Base-by-base conservation (phyloP, 2,329 filamentous ascomycete genomes). In the Hypoxylon rubiginosum region DNA sequence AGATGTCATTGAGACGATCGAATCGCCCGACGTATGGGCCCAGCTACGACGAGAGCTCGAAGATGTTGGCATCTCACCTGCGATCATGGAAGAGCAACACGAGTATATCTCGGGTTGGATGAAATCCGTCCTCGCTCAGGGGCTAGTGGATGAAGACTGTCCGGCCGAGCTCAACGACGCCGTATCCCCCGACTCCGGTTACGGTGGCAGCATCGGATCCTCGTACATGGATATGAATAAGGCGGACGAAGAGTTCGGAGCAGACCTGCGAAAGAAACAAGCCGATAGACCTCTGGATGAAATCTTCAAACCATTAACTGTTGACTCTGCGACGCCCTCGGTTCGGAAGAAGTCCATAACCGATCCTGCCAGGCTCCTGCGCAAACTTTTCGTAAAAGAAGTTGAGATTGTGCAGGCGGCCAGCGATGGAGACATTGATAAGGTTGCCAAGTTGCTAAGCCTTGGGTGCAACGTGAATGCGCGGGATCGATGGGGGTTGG, bases 381-480 rank as follows among this genome's bases (percentile, higher is more conserved):
- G 67, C 46, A 74, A 73, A 54, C 41, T 74, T n/a, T 71, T 75
- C 39, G 60, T 69, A 21, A 74, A 74, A 56, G 71, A 72, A 24
- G 73, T 68, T 45, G 72, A 69, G 19, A 72, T 77, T 32, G 71
- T 76, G 45, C 64, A 76, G 54, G 74, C 75, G 5, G 71, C 73
- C 11, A 74, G 72, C 55, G 72, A 77, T 48, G 68, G 72, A 3
- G 67, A 75, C n/a, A 62, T 70, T 8, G 59, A 71, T 10, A 72
- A 67, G 51, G 67, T 75, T 8, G 70, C 69, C 2, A 70, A 71
- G 58, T 56, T 77, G 11, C 69, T 77, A 15, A 64, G 69, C 34
- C 57, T 73, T 10, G 72, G 71, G 5, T 71, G 72, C 19, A 71
- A 74, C n/a, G 69, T 75, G 8, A 76, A 77, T 62, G 75, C 71